Percentiles rank a stretch among this genome's conserved stretches.
Evolutionary conservation across 768 basidiomycete species (phyloP).

Genomic region (Termitomyces sp.): DNA sequence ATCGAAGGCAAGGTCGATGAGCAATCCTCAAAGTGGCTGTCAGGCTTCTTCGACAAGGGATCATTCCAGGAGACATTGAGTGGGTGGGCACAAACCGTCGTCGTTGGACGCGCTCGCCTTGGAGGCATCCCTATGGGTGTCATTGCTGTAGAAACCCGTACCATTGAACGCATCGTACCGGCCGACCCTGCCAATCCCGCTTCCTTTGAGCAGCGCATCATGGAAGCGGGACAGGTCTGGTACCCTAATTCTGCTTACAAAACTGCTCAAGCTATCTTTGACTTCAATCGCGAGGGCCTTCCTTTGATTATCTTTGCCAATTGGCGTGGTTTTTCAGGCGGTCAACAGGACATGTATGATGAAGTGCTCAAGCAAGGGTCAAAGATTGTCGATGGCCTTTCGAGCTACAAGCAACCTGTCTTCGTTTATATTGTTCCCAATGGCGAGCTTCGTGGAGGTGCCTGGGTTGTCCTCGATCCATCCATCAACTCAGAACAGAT

Average conservation of each 20-base stretch:
- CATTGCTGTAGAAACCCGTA: conserved; percentile 97
- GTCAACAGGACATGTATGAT: conserved; percentile 99
- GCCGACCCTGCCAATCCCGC: conserved; percentile 97
- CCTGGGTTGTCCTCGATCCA: conserved; percentile 99
- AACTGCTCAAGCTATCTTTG: conserved; percentile 98
- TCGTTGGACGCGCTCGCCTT: conserved; percentile 92
- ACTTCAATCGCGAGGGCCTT: conserved; percentile 95
- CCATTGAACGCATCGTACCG: conserved; percentile 93
- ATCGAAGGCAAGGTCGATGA: conserved; percentile 94
- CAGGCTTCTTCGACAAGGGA: conserved; percentile 95
- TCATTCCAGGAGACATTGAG: conserved; percentile 99
- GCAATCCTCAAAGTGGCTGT: conserved; percentile 64
- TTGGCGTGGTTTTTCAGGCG: conserved; percentile 99
- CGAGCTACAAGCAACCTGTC: conserved; percentile 94
- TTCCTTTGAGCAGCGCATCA: conserved; percentile 95
- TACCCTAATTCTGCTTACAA: conserved; percentile 99
- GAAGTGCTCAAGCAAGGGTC: conserved; percentile 96
- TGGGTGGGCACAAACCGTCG: conserved; percentile 99
- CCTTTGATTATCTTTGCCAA: conserved; percentile 99
- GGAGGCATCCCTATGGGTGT: conserved; percentile 98
- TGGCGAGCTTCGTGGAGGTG: conserved; percentile 97
- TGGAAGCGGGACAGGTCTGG: conserved; percentile 99
- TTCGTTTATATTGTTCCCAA: conserved; percentile 99
- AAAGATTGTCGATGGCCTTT: conserved; percentile 98
- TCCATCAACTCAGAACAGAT: conserved; percentile 96